Evolutionary conservation across 78 protist species (phyloP).

Genomic region (Monosiga brevicollis): DNA sequence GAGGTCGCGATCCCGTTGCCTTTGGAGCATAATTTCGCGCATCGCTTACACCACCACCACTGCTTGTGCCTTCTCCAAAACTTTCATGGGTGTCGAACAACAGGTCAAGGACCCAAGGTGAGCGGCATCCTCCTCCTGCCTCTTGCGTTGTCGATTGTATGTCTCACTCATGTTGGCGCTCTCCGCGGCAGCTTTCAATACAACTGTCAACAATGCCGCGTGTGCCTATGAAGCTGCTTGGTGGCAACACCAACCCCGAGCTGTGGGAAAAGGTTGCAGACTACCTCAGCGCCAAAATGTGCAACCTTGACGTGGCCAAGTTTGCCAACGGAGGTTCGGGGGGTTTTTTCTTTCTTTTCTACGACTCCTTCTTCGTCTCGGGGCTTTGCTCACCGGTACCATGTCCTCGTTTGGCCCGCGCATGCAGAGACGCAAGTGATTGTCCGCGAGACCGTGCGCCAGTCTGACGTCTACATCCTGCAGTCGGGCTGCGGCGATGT

Average conservation of each 20-base stretch:
- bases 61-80: neutral
- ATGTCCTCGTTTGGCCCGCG: neutral
- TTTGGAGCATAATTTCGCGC: no score
- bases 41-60: no score
- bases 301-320: slow-evolving; percentile 43
- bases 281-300: slow-evolving; percentile 30
- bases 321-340: slow-evolving; percentile 31
- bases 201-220: neutral
- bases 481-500: neutral
- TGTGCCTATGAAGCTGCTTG: slow-evolving; percentile 36
- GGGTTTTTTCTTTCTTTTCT: neutral
- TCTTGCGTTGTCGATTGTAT: no score
- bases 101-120: neutral
- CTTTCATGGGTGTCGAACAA: neutral
- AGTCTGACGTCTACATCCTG: neutral
- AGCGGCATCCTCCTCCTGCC: no score
- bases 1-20: no score
- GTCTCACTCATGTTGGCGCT: no score
- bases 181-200: neutral
- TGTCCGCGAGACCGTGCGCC: neutral
- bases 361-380: neutral
- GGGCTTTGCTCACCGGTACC: neutral
- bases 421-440: neutral
- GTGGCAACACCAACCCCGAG: slow-evolving; percentile 52
- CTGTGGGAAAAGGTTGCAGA: slow-evolving; percentile 26